Conservation (phyloP, 352 stramenopile species). For the Pythium diclinum region DNA sequence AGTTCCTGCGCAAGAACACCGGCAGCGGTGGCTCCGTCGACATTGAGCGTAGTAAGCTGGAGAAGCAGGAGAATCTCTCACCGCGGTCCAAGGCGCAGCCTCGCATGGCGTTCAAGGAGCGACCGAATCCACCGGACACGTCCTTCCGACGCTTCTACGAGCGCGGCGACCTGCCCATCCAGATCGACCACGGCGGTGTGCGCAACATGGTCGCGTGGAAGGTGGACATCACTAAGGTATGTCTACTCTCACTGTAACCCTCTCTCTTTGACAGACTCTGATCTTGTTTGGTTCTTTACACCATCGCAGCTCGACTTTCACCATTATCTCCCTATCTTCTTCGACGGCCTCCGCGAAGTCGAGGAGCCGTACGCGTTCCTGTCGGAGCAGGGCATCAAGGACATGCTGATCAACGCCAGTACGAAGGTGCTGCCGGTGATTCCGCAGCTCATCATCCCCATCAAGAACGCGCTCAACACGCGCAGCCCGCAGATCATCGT, state of each 20-base stretch:
- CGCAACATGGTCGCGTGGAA: conserved; percentile 97
- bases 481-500: conserved; percentile 92
- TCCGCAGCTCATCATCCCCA: conserved; percentile 97
- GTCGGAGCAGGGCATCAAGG: conserved; percentile 94
- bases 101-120: conserved; percentile 87
- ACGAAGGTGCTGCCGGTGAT: conserved; percentile 96
- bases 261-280: neutral
- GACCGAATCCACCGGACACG: conserved; percentile 92
- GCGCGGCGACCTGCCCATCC: conserved; percentile 93
- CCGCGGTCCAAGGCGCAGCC: conserved; percentile 48
- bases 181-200: conserved; percentile 95
- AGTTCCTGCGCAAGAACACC: conserved; percentile 90
- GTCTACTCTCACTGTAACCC: neutral
- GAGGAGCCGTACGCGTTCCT: conserved; percentile 97
- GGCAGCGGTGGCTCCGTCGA: conserved; percentile 84
- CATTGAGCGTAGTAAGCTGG: conserved; percentile 53
- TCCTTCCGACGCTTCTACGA: conserved; percentile 90
- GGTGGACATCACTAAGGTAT: conserved; percentile 91
- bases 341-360: conserved; percentile 95
- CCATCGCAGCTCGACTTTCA: conserved; percentile 93
- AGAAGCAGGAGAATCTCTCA: conserved; percentile 43
- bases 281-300: neutral
- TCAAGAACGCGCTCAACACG: conserved; percentile 97
- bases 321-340: conserved; percentile 98
- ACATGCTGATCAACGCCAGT: conserved; percentile 95